Conservation (phyloP, 768 basidiomycete genomes). For the Amylocystis lapponica region DNA sequence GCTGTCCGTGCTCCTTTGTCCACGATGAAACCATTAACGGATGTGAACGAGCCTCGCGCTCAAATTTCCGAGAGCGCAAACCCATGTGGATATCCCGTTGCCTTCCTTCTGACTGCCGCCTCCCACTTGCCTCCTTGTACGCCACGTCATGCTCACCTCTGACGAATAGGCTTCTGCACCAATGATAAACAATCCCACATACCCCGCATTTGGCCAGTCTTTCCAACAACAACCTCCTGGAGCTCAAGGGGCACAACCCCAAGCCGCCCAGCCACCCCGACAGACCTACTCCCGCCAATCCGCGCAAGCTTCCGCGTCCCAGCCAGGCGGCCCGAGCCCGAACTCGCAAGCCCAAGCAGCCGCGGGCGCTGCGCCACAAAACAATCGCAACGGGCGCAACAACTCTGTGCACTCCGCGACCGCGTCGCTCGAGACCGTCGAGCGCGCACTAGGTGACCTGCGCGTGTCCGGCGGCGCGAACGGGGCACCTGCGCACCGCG, state of each 20-base stretch:
- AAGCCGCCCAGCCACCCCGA: conserved; percentile 14
- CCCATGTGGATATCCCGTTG: conserved; percentile 53
- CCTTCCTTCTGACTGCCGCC: conserved; percentile 47
- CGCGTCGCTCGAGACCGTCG: conserved; percentile 69
- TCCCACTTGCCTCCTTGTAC: conserved; percentile 1
- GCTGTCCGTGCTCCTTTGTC: conserved; percentile 4
- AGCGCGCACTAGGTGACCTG: conserved; percentile 48
- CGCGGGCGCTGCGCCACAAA: conserved; percentile 24
- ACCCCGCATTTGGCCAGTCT: conserved; percentile 15
- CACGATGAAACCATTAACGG: conserved; percentile 40
- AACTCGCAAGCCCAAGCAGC: conserved; percentile 19
- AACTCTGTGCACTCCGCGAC: conserved; percentile 67
- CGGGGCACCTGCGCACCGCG: conserved; percentile 11
- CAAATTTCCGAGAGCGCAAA: conserved; percentile 38
- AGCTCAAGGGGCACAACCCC: conserved; percentile 9
- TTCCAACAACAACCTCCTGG: conserved; percentile 17
- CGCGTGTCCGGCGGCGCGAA: conserved; percentile 29
- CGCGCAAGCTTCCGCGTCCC: conserved; percentile 12
- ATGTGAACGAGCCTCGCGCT: conserved; percentile 37
- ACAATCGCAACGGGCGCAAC: conserved; percentile 16
- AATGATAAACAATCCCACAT: conserved; percentile 20
- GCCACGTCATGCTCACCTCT: conserved; percentile 5
- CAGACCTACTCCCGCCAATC: conserved; percentile 3
- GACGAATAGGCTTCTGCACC: conserved; percentile 44
- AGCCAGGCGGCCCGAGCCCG: conserved; percentile 6